A percentile compares a stretch with the other conserved stretches of the same genome.
phyloP scores from a whole-genome alignment of 805 yeast genomes.

The Saturnispora saitoi region DNA sequence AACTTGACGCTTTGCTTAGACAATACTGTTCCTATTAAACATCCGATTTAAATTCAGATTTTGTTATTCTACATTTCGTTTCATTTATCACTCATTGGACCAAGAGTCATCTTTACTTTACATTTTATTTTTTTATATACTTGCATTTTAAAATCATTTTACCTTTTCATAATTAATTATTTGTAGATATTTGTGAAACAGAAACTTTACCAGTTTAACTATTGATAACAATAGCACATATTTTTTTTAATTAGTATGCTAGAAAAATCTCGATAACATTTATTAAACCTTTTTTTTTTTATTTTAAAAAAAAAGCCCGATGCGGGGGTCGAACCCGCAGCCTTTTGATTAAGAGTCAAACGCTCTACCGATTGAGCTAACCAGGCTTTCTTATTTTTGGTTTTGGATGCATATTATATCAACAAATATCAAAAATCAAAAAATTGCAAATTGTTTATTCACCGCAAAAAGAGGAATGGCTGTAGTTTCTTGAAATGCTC shows the following conservation, averaged over 20 bases:
- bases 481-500: too few species aligned
- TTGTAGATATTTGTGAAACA: too few species aligned
- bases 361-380: slow-evolving; percentile 19
- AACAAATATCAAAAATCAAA: too few species aligned
- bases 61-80: neutral
- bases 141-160: neutral
- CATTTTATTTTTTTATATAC: neutral
- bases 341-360: slow-evolving; percentile 18
- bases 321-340: slow-evolving; percentile 19
- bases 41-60: neutral
- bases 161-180: too few species aligned
- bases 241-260: too few species aligned
- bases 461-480: too few species aligned
- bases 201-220: too few species aligned
- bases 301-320: slow-evolving; percentile 14
- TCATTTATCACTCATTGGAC: neutral
- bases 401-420: neutral
- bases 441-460: too few species aligned
- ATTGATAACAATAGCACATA: too few species aligned
- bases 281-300: too few species aligned
- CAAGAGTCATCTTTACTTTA: neutral
- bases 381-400: slow-evolving; percentile 9
- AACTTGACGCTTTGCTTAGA: slow-evolving; percentile 27
- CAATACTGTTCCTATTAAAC: slow-evolving; percentile 22
- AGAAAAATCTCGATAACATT: too few species aligned